phyloP scores from a whole-genome alignment of 345 rosid genomes.

The Dovyalis caffra region DNA sequence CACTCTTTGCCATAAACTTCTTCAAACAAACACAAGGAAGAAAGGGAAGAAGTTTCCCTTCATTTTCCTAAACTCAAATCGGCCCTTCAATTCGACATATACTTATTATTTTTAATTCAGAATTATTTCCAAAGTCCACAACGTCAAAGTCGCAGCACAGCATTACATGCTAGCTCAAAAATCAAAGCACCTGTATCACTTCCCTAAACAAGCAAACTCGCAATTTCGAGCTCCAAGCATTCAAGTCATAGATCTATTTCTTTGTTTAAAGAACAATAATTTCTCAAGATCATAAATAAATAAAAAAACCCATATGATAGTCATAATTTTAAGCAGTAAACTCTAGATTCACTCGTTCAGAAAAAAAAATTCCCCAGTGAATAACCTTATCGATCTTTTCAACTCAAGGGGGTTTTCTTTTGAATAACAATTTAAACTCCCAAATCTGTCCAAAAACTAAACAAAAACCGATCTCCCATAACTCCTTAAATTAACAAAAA shows the following conservation, averaged over 20 bases:
- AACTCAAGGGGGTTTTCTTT: neutral
- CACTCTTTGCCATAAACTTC: neutral
- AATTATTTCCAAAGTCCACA: neutral
- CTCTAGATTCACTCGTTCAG: neutral
- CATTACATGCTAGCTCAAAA: neutral
- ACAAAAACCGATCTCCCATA: neutral
- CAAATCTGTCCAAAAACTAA: neutral
- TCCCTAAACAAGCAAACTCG: neutral
- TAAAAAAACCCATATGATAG: neutral
- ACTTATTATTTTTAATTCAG: neutral
- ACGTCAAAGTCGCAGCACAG: neutral
- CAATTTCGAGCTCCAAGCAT: neutral
- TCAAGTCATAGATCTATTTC: neutral
- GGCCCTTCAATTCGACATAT: neutral
- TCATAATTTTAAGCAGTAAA: neutral
- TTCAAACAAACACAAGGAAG: neutral
- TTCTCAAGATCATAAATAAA: neutral
- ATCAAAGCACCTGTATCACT: neutral
- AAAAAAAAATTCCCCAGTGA: neutral
- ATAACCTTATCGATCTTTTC: neutral
- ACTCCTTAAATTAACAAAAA: neutral
- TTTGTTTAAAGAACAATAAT: neutral
- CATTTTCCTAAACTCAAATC: neutral
- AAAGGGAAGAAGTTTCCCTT: neutral
- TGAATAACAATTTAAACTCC: neutral